Percentiles rank a stretch among this genome's conserved stretches.
phyloP scores from a whole-genome alignment of 805 yeast species.

The Saturnispora sekii region DNA sequence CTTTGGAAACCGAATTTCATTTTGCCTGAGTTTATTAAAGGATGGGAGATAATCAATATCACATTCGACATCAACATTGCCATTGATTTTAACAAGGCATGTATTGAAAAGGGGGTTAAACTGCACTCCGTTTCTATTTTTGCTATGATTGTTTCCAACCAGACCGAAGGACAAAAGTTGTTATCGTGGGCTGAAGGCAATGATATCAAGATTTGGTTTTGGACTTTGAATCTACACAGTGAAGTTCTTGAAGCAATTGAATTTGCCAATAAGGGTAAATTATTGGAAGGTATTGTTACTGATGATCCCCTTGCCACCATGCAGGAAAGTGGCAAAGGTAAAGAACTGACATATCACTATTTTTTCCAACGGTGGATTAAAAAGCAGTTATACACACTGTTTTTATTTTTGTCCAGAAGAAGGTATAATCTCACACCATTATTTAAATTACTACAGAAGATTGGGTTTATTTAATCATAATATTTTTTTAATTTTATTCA shows the following conservation, averaged over 20 bases:
- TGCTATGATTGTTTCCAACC: conserved; percentile 17
- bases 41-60: conserved; percentile 24
- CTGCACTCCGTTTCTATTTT: conserved; percentile 19
- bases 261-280: conserved; percentile 4
- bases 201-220: conserved; percentile 26
- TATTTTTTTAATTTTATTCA: background rate
- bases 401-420: conserved; percentile 16
- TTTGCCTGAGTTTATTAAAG: conserved; percentile 18
- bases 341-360: conserved; percentile 7
- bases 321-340: background rate
- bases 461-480: conserved; percentile 17
- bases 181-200: conserved; percentile 13
- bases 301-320: conserved; percentile 15
- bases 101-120: conserved; percentile 11
- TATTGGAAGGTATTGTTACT: conserved; percentile 17
- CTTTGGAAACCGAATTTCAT: conserved; percentile 28
- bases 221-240: conserved; percentile 27
- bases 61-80: conserved; percentile 20
- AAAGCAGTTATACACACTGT: conserved; percentile 10
- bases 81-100: conserved; percentile 14
- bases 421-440: conserved; percentile 15
- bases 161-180: conserved; percentile 13
- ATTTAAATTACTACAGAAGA: conserved; percentile 11
- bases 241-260: conserved; percentile 17
- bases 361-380: conserved; percentile 12